Percentiles rank a stretch among this genome's conserved stretches.
phyloP scores from a whole-genome alignment of 2,329 filamentous ascomycete species.

The Neoascochyta sp. region DNA sequence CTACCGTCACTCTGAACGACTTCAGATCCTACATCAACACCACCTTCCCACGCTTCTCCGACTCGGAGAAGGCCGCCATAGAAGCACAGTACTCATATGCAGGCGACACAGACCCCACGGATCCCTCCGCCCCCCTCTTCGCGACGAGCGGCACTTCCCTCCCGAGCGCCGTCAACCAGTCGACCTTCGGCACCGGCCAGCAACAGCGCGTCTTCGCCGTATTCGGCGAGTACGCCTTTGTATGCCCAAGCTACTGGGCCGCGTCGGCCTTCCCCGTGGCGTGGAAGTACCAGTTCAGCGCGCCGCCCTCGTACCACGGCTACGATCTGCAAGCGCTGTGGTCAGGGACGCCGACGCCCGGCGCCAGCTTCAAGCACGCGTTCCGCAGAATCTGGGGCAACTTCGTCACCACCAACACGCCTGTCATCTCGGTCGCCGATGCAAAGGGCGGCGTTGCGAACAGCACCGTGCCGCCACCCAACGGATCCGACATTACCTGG shows the following conservation, averaged over 20 bases:
- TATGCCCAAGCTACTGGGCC: constrained; percentile 41
- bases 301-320: constrained; percentile 29
- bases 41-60: constrained; percentile 38
- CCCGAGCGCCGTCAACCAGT: constrained; percentile 29
- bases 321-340: constrained; percentile 32
- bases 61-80: constrained; percentile 19
- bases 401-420: constrained; percentile 26
- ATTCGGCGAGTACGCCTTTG: constrained; percentile 46
- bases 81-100: constrained; percentile 29
- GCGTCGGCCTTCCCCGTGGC: constrained; percentile 34
- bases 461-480: constrained; percentile 16
- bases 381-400: constrained; percentile 36
- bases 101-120: constrained; percentile 19
- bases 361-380: constrained; percentile 27
- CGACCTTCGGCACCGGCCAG: constrained; percentile 28
- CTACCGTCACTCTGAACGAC: constrained; percentile 22
- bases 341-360: constrained; percentile 21
- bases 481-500: constrained; percentile 23
- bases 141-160: constrained; percentile 20
- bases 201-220: constrained; percentile 42
- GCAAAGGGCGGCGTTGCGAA: constrained; percentile 24
- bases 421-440: constrained; percentile 26
- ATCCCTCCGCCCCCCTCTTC: constrained; percentile 23
- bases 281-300: constrained; percentile 36
- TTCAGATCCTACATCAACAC: constrained; percentile 28